These are phyloP conservation scores for Epichloe glyceriae DNA, from an alignment of 2,329 filamentous ascomycete species.

Conservation along the genomic window DNA sequence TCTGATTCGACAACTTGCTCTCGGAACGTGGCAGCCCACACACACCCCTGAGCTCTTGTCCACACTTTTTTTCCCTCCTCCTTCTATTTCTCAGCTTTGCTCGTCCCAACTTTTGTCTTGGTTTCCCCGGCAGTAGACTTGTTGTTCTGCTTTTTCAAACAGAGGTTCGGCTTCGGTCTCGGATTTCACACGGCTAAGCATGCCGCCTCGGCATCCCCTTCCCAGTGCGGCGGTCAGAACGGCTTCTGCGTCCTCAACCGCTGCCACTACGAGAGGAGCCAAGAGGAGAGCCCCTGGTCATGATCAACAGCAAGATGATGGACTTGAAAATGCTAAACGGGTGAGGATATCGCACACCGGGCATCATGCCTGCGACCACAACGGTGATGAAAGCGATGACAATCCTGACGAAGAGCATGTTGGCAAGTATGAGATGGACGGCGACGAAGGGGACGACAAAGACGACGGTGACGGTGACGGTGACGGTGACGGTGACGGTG, in stretches of 20 bases:
- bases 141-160: no score
- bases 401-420: no score
- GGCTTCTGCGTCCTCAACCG: background rate
- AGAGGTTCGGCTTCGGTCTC: no score
- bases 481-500: background rate
- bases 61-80: no score
- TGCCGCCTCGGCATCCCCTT: background rate
- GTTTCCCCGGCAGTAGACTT: no score
- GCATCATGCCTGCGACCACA: background rate
- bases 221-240: no score
- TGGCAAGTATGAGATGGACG: background rate
- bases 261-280: background rate
- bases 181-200: background rate
- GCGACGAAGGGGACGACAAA: background rate
- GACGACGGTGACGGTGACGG: background rate
- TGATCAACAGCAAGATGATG: no score
- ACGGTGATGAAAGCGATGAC: background rate
- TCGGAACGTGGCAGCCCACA: no score
- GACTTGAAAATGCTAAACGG: background rate
- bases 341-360: background rate
- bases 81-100: no score
- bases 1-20: no score
- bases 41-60: no score
- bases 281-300: background rate
- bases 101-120: no score